Percentiles rank a stretch among this genome's conserved stretches.
These are phyloP conservation scores for Hypericum perforatum DNA, from an alignment of 345 rosid genomes.

Conservation along the genomic window DNA sequence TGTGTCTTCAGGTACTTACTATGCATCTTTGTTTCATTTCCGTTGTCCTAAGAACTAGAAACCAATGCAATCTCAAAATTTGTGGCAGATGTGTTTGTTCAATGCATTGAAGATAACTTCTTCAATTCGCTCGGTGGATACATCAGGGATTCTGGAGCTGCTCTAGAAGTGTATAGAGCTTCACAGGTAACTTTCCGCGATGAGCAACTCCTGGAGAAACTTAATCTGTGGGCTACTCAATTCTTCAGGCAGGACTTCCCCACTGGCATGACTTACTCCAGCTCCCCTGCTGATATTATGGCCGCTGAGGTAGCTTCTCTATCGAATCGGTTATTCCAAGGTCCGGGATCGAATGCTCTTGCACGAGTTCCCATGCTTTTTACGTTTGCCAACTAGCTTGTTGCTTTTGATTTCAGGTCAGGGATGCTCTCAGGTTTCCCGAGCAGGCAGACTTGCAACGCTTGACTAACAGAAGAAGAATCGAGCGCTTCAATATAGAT, in stretches of 20 bases:
- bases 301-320: conserved; percentile 34
- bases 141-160: conserved; percentile 37
- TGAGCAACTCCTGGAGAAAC: conserved; percentile 40
- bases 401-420: conserved; percentile 39
- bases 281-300: conserved; percentile 18
- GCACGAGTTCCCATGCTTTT: too few species aligned
- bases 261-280: conserved; percentile 22
- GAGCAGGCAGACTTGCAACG: conserved; percentile 43
- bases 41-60: not conserved
- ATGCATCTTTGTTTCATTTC: not conserved
- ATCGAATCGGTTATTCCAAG: not conserved
- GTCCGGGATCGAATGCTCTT: too few species aligned
- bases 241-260: conserved; percentile 41
- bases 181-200: conserved; percentile 42
- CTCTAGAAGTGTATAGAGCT: conserved; percentile 58
- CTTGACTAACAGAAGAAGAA: conserved; percentile 46
- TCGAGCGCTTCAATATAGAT: conserved; percentile 33
- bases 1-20: too few species aligned
- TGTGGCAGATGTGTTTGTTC: conserved; percentile 45
- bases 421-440: conserved; percentile 49
- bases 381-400: too few species aligned
- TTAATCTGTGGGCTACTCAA: conserved; percentile 40
- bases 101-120: conserved; percentile 43
- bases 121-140: conserved; percentile 47
- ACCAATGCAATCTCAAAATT: conserved; percentile 1